Evolutionary conservation across 139 green algal genomes (phyloP).

Genomic region (Chlamydomonas sp.): DNA sequence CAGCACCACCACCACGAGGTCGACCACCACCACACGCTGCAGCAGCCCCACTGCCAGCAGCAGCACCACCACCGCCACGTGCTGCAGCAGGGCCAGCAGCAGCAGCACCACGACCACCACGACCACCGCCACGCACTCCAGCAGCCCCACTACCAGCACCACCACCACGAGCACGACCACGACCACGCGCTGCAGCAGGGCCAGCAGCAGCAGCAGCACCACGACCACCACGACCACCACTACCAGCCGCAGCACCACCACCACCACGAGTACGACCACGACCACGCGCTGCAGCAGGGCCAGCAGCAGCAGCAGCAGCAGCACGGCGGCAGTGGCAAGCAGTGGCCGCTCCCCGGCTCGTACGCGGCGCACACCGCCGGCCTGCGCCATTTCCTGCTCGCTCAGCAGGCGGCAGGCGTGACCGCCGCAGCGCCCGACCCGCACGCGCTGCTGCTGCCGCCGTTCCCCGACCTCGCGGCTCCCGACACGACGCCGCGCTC

Average conservation of each 20-base stretch:
- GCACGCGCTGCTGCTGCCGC: too few relatives aligned
- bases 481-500: too few relatives aligned
- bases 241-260: background rate
- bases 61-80: background rate
- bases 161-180: too few relatives aligned
- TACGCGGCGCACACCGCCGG: background rate
- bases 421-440: background rate
- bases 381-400: background rate
- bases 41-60: background rate
- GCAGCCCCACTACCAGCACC: background rate
- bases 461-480: too few relatives aligned
- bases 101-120: background rate
- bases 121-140: background rate
- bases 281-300: background rate
- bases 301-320: slow-evolving; percentile 4
- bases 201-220: background rate
- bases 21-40: background rate
- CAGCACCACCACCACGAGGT: background rate
- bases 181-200: too few relatives aligned
- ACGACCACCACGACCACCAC: background rate
- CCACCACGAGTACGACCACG: background rate
- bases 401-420: background rate
- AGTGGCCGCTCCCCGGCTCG: background rate
- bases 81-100: too few relatives aligned
- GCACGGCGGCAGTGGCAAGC: too few relatives aligned